Percentiles rank a stretch among this genome's conserved stretches.
Conservation (phyloP, 768 basidiomycete species). For the Boletus subparvulus region DNA sequence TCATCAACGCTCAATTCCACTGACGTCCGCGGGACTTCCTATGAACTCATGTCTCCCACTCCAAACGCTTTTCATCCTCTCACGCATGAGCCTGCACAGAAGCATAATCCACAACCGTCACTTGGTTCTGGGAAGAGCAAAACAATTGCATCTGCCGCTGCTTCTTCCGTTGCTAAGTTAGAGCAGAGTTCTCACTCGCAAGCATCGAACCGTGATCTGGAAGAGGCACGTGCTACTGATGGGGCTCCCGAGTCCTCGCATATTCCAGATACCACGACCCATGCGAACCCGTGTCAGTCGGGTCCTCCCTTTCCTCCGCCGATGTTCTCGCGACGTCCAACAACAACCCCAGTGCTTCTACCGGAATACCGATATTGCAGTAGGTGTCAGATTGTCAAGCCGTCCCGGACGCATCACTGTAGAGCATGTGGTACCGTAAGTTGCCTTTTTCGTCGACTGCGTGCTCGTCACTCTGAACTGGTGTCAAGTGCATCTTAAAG, state of each 20-base stretch:
- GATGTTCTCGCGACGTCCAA: conserved; percentile 33
- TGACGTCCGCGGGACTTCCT: conserved; percentile 31
- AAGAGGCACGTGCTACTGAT: conserved; percentile 21
- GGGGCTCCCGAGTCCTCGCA: conserved; percentile 10
- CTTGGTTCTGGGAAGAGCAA: conserved; percentile 22
- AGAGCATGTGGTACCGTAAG: conserved; percentile 77
- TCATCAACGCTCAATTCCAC: conserved; percentile 20
- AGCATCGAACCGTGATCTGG: conserved; percentile 14
- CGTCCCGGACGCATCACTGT: conserved; percentile 78
- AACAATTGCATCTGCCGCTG: conserved; percentile 3
- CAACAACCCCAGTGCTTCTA: conserved; percentile 47
- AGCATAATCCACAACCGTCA: conserved; percentile 20
- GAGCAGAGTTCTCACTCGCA: conserved; percentile 19
- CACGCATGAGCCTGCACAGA: conserved; percentile 15
- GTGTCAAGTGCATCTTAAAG: conserved; percentile 66
- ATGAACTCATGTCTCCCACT: conserved; percentile 26
- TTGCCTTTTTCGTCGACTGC: conserved; percentile 6
- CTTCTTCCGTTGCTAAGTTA: conserved; percentile 14
- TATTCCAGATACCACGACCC: conserved; percentile 6
- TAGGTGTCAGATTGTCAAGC: conserved; percentile 66
- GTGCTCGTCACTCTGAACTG: not conserved
- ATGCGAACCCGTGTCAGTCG: conserved; percentile 9
- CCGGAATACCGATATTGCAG: conserved; percentile 69
- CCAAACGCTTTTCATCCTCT: conserved; percentile 7
- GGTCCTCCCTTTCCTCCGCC: conserved; percentile 11